Percentiles rank a stretch among this genome's conserved stretches.
Conservation (phyloP, 305 asterid species). For the Solanum aculeatissimum region DNA sequence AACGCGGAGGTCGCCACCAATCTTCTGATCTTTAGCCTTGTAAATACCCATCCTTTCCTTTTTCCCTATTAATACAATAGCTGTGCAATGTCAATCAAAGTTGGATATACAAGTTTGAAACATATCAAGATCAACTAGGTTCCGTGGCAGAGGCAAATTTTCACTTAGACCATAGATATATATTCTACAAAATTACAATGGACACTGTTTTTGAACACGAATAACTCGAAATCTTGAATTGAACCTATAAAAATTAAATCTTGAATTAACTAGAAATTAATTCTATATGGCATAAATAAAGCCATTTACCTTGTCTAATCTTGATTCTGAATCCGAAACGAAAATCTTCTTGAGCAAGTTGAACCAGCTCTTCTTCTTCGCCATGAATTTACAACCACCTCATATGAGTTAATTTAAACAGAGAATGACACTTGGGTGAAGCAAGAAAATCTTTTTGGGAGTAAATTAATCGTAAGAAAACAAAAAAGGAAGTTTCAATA, state of each 20-base stretch:
- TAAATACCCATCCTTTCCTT: conserved; percentile 42
- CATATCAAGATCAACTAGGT: not conserved
- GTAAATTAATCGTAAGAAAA: not conserved
- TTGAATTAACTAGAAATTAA: not conserved
- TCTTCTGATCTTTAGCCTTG: conserved; percentile 35
- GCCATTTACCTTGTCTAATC: not conserved
- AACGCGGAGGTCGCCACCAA: conserved; percentile 24
- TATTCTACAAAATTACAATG: not conserved
- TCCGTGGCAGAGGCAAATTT: not conserved
- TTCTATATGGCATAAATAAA: not conserved
- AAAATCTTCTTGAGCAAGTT: not conserved
- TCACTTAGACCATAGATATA: not conserved
- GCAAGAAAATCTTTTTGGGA: not conserved
- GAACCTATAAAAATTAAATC: too few species aligned
- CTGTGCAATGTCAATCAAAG: not conserved
- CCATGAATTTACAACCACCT: conserved; percentile 5
- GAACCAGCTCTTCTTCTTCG: conserved; percentile 8
- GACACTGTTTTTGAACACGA: not conserved
- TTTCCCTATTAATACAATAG: conserved; percentile 25
- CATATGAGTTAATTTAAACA: not conserved
- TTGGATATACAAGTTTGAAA: not conserved
- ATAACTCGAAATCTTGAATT: not conserved
- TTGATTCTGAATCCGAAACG: not conserved
- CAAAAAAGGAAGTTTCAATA: not conserved
- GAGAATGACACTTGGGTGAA: not conserved